Conservation (phyloP, 73 alveolate species). For the Tetrahymena borealis region DNA sequence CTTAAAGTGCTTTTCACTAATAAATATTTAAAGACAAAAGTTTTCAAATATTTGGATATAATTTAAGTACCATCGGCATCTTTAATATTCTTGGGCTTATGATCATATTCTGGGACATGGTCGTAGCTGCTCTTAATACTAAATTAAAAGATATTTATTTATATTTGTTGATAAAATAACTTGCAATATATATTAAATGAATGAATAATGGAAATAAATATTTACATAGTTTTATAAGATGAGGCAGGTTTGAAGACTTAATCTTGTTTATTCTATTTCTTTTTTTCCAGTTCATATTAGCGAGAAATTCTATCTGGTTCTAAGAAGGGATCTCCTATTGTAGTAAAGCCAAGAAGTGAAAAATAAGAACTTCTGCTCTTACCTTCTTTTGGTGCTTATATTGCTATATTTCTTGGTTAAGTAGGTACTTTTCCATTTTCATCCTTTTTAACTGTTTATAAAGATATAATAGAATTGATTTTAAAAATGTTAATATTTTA, state of each 20-base stretch:
- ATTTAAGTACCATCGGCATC: background rate
- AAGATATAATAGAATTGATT: no score
- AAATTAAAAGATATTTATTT: background rate
- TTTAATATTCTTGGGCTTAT: background rate
- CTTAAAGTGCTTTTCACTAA: background rate
- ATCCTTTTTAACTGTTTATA: background rate
- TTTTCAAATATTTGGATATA: background rate
- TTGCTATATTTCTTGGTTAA: background rate
- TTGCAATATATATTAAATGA: background rate
- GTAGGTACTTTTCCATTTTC: background rate
- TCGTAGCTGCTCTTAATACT: background rate
- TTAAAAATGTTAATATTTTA: no score
- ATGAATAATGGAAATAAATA: background rate
- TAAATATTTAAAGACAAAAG: background rate
- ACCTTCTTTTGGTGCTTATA: background rate
- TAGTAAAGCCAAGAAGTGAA: background rate
- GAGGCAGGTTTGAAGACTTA: background rate
- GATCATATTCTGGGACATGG: background rate
- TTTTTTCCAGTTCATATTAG: background rate
- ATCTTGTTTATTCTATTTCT: background rate
- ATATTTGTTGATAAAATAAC: background rate
- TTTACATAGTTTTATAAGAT: background rate
- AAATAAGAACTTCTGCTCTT: background rate
- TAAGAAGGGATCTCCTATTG: background rate
- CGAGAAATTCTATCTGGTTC: background rate